These are phyloP conservation scores for Eimeria tenella DNA, from an alignment of 169 alveolate genomes.

Conservation along the genomic window DNA sequence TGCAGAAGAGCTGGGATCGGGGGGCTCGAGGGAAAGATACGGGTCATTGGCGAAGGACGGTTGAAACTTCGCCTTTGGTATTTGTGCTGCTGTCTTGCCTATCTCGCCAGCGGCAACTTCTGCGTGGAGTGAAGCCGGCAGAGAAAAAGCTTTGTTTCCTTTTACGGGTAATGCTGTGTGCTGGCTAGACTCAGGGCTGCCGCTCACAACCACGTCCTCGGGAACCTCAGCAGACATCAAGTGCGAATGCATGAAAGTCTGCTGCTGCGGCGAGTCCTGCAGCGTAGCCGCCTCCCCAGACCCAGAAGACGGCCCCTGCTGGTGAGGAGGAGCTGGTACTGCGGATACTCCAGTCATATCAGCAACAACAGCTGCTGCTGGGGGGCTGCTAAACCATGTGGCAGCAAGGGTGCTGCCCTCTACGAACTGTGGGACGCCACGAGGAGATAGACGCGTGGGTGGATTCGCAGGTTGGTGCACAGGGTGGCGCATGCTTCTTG, in stretches of 20 bases:
- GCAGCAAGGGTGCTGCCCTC: background rate
- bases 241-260: background rate
- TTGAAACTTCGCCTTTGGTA: background rate
- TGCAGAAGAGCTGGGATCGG: background rate
- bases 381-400: background rate
- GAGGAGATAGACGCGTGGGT: background rate
- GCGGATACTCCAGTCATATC: background rate
- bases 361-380: background rate
- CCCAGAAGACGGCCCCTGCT: background rate
- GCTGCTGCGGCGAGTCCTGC: slow-evolving; percentile 31
- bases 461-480: background rate
- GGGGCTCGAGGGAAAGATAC: slow-evolving; percentile 7
- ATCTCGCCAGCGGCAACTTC: background rate
- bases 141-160: background rate
- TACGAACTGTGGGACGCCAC: background rate
- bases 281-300: background rate
- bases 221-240: slow-evolving; percentile 12
- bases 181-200: background rate
- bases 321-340: background rate
- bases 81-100: background rate
- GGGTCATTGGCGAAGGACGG: slow-evolving; percentile 9
- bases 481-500: slow-evolving; percentile 22
- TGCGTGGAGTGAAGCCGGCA: background rate
- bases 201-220: background rate
- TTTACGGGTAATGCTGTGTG: background rate